Percentiles rank a stretch among this genome's conserved stretches.
These are phyloP conservation scores for Termitomyces sp. DNA, from an alignment of 768 basidiomycete species.

Conservation along the genomic window DNA sequence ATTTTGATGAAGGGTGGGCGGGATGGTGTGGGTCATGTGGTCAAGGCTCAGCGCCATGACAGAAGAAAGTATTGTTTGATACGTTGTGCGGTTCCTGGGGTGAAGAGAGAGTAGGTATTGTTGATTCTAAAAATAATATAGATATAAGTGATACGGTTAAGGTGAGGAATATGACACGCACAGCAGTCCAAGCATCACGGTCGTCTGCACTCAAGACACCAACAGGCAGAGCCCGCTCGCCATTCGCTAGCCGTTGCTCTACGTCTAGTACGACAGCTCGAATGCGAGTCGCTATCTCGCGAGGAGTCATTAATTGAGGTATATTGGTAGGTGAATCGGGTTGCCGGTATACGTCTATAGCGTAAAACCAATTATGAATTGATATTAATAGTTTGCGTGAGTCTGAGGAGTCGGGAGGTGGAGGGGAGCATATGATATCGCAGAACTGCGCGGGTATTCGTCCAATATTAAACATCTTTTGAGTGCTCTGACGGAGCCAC, in stretches of 20 bases:
- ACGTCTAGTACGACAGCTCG: constrained; percentile 53
- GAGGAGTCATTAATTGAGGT: constrained; percentile 26
- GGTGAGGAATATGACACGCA: constrained; percentile 24
- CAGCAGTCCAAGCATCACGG: constrained; percentile 77
- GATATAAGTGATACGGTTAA: not conserved
- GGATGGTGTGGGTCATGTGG: constrained; percentile 47
- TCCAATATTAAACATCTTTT: constrained; percentile 68
- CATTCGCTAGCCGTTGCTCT: constrained; percentile 35
- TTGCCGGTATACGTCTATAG: constrained; percentile 58
- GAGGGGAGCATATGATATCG: constrained; percentile 54
- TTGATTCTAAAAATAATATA: constrained; percentile 50
- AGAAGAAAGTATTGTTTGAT: constrained; percentile 64
- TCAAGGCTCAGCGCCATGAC: constrained; percentile 82
- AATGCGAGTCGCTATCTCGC: constrained; percentile 39
- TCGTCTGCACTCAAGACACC: constrained; percentile 75
- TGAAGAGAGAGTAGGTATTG: constrained; percentile 62
- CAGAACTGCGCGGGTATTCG: constrained; percentile 66
- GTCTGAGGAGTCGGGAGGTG: constrained; percentile 35
- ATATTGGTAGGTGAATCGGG: constrained; percentile 20
- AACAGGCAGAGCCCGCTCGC: constrained; percentile 56
- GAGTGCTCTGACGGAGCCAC: constrained; percentile 56
- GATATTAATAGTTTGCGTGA: constrained; percentile 64
- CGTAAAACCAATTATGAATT: constrained; percentile 75
- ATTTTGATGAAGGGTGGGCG: constrained; percentile 19
- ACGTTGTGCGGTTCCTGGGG: constrained; percentile 50